Base-by-base conservation (phyloP, 1,284 basidiomycete species). In the Ceratobasidium sp. region DNA sequence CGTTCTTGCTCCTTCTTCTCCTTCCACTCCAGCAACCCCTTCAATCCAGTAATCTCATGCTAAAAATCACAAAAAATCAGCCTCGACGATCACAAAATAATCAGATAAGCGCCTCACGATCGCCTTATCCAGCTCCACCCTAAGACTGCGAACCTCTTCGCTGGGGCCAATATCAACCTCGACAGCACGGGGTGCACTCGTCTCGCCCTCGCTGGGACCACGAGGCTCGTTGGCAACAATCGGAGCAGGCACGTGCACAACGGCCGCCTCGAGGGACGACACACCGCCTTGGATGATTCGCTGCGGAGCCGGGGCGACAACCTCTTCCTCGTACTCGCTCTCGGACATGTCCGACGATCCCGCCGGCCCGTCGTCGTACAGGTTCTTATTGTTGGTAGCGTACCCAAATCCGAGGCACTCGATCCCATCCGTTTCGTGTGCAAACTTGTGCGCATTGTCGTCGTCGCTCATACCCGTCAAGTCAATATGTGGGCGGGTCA, bases 401-500 rank as follows among this genome's bases (percentile, higher is more conserved):
- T 58, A 71, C 27, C 68, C 68, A 19, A 59, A 71, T 16, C 68
- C 68, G 31, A 71, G 14, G 43, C 54, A 71, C 19, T 71, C 68
- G 31, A 71, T 71, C n/a, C 68, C 68, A 19, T 71, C 68, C n/a
- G 37, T 43, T 2, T 54, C 53, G 63, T 13, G 24, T 7, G 22
- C 41, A 48, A 62, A 62, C 34, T 43, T 46, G 39, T n/a, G 37
- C 34, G 39, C 7, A 16, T 24, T 31, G 41, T 39, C 46, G 24
- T 59, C 68, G 41, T 71, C 68, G 43, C 68, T 71, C 68, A 71
- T 59, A 8, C n/a, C 24, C 11, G 68, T 71, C 53, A 71, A 54
- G 54, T 71, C 68, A 24, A 71, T 71, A 27, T 71, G 68, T 24
- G 46, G 19, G 4, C 29, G 68, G 3, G 54, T 34, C 14, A 46